Base-by-base conservation (phyloP, 2,329 filamentous ascomycete species). In the Aspergillus nomiae region DNA sequence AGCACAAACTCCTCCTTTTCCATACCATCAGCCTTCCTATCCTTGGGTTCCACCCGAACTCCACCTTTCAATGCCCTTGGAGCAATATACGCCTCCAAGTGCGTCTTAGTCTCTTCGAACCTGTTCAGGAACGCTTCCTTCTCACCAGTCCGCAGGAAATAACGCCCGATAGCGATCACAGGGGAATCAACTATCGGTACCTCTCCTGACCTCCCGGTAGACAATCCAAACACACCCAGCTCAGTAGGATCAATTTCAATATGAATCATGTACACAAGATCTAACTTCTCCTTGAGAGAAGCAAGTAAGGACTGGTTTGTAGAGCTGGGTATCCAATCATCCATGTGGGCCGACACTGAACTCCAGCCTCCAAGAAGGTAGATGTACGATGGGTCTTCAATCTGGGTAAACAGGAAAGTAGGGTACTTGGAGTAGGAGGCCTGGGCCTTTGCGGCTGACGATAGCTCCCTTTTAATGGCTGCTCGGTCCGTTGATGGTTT, bases 341-440 rank as follows among this genome's bases (percentile, higher is more conserved):
- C 69, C 60, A 76, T 69, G 58, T 85, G 82, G 58, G 78, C 74
- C 1, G 70, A 71, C 3, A 81, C 67, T 3, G 78, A 82, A 1
- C 76, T 71, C 82, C 82, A 84, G 63, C 76, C 77, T 10, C 81
- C 82, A 9, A 84, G 56, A 14, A 84, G 74, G 68, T 83, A 84
- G 24, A 81, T 68, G 12, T 71, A 69, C 0, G 71, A 67, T 0
- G 79, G 77, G 63, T 84, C 78, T 60, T 84, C 79, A n/a, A 79
- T 53, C 57, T 83, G 80, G 26, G 78, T 75, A 43, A 79, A 74
- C 66, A 77, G 78, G 60, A 76, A 71, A 50, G 82, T 81, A 0
- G 70, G 63, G 28, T 76, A 73, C 0, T 70, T 68, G 0, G 81
- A 80, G 60, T 71, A 79, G 1, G 69, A 62, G 57, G 77, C 71